These are phyloP conservation scores for Diaporthe sp. DNA, from an alignment of 2,329 filamentous ascomycete genomes.

Conservation along the genomic window DNA sequence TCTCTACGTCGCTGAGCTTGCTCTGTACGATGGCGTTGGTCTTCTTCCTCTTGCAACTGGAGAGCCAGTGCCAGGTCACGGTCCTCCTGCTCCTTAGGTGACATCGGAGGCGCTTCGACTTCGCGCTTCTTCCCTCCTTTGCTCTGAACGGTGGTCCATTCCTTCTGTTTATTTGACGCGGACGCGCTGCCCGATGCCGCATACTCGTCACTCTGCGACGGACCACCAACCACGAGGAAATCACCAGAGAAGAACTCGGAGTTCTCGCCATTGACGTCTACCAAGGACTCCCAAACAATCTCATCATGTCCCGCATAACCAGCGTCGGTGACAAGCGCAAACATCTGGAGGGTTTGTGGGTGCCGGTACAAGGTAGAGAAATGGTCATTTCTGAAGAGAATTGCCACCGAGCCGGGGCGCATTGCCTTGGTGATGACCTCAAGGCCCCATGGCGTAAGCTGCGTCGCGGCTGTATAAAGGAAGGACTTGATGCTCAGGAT, in stretches of 20 bases:
- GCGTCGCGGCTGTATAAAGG: conserved; percentile 83
- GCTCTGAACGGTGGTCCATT: conserved; percentile 71
- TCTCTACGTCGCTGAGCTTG: conserved; percentile 76
- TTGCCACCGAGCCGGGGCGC: conserved; percentile 84
- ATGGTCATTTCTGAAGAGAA: conserved; percentile 96
- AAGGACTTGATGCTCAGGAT: conserved; percentile 88
- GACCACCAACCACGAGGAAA: conserved; percentile 84
- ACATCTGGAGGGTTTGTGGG: conserved; percentile 79
- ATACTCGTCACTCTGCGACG: conserved; percentile 45
- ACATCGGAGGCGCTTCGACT: conserved; percentile 49
- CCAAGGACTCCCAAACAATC: conserved; percentile 95
- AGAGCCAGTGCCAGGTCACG: conserved; percentile 89
- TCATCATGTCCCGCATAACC: conserved; percentile 91
- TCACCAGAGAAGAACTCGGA: conserved; percentile 92
- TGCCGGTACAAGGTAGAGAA: conserved; percentile 96
- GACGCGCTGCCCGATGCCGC: conserved; percentile 28
- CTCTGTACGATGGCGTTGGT: conserved; percentile 77
- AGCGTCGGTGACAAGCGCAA: conserved; percentile 91
- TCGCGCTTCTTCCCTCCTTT: conserved; percentile 47
- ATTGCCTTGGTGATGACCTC: conserved; percentile 80
- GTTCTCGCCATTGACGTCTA: conserved; percentile 86
- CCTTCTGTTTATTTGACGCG: conserved; percentile 49
- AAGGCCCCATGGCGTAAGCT: conserved; percentile 87
- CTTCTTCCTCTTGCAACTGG: conserved; percentile 95
- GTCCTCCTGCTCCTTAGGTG: conserved; percentile 79